Evolutionary conservation across 805 yeast species (phyloP).

Genomic region (Kuraishia floccosa): DNA sequence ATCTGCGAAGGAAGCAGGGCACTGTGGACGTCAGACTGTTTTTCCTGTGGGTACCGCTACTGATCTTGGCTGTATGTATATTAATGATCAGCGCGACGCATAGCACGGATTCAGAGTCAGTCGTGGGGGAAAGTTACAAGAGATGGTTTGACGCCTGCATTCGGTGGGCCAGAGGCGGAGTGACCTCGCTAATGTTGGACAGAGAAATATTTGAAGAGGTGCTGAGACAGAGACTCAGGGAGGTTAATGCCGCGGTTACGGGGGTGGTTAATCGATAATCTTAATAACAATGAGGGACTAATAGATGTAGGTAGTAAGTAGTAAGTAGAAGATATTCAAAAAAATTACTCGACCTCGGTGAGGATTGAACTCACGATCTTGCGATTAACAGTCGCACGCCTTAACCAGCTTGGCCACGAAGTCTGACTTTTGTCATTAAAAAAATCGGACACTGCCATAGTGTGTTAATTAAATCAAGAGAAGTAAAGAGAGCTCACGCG

Average conservation of each 20-base stretch:
- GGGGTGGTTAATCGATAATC: constrained; percentile 1
- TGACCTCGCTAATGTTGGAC: constrained; percentile 41
- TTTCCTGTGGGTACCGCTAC: constrained; percentile 85
- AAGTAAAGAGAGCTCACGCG: no score
- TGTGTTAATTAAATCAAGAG: no score
- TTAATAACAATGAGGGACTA: neutral
- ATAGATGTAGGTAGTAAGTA: neutral
- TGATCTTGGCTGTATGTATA: no score
- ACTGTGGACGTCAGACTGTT: constrained; percentile 74
- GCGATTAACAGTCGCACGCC: constrained; percentile 59
- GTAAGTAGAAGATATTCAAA: no score
- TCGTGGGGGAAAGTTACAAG: no score
- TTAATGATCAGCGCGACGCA: constrained; percentile 24
- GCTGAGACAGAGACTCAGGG: constrained; percentile 22
- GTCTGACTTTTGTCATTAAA: no score
- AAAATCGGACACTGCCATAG: no score
- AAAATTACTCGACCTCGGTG: constrained; percentile 53
- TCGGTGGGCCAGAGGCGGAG: constrained; percentile 25
- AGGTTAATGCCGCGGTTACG: constrained; percentile 28
- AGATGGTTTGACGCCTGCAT: constrained; percentile 19
- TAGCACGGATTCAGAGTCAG: no score
- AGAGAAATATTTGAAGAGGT: constrained; percentile 35
- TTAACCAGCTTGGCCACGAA: constrained; percentile 49
- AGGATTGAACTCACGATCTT: constrained; percentile 54
- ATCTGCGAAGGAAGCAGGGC: constrained; percentile 31